phyloP scores from a whole-genome alignment of 1,284 basidiomycete species.

The Trametes hirsuta region DNA sequence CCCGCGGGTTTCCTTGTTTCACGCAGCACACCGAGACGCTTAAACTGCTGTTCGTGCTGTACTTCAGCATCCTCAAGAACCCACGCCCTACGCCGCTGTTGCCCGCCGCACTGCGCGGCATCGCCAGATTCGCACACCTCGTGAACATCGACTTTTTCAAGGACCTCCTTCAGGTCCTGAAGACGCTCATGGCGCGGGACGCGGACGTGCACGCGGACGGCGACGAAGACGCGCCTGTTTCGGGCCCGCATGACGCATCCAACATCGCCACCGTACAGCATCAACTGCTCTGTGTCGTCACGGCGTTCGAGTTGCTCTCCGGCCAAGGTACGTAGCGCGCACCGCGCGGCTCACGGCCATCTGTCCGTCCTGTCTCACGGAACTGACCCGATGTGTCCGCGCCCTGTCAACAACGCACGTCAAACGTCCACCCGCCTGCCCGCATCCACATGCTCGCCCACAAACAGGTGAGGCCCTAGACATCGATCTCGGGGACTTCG shows the following conservation, averaged over 20 bases:
- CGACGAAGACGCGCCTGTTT: conserved; percentile 27
- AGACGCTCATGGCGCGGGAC: conserved; percentile 69
- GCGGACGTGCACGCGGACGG: conserved; percentile 33
- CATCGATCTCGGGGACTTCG: conserved; percentile 92
- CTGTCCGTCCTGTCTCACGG: conserved; percentile 1
- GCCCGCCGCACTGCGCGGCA: conserved; percentile 88
- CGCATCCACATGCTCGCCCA: not conserved
- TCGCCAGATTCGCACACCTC: conserved; percentile 92
- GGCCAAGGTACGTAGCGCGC: conserved; percentile 76
- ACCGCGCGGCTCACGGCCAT: not conserved
- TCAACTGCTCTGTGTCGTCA: conserved; percentile 87
- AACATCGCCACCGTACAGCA: conserved; percentile 49
- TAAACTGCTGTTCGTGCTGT: conserved; percentile 96
- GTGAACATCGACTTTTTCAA: conserved; percentile 99
- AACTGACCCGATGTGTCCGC: conserved; percentile 11
- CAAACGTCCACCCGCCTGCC: not conserved
- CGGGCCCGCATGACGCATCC: conserved; percentile 42
- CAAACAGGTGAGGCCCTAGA: conserved; percentile 88
- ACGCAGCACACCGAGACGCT: conserved; percentile 94
- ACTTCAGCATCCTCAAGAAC: conserved; percentile 95
- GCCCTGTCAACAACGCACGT: not conserved
- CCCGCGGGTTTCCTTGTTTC: conserved; percentile 15
- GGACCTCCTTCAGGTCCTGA: conserved; percentile 89
- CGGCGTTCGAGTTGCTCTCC: conserved; percentile 94
- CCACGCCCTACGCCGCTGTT: conserved; percentile 83